Base-by-base conservation (phyloP, 176 grass and related monocot species). In the Lolium perenne region DNA sequence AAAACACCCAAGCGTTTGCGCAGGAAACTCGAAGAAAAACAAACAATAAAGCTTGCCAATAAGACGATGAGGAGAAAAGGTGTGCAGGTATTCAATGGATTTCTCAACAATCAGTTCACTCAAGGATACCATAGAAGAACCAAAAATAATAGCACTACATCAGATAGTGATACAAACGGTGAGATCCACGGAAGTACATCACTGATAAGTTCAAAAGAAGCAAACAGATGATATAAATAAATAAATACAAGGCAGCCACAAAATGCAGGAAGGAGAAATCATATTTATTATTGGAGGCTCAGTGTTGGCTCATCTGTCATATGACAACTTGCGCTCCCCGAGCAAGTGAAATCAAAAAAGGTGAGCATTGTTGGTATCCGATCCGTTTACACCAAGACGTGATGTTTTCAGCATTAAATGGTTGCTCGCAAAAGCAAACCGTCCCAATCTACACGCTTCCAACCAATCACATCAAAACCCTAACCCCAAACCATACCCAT, bases 301-400 rank as follows among this genome's bases (percentile, higher is more conserved):
- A 79, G 55, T 23, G 17, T 79, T 21, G 18, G 76, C 56, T 57
- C 77, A 79, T 16, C 20, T 45, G 46, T 79, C 77, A 79, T 38
- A 12, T 17, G 0, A 78, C 20, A 62, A 16, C 23, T 54, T 62
- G 10, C 43, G 10, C 6, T 62, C 35, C 61, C 38, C 18, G 10
- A 38, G 43, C 10, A 79, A 9, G 48, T 58, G 16, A 43, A 61
- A 60, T 45, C 18, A 60, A 11, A 45, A 63, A 38, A 62, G 57
- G 56, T 47, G 1, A 7, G 9, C 16, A 4, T 0, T 29, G 4
- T 77, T 38, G 8, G 23, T 8, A 25, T n/a, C 51, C 9, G 9
- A 54, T 78, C 76, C 2, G 2, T 41, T 78, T 58, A 21, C 53
- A 78, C 2, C 15, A 48, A 16, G 14, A 56, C 7, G 16, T 35